phyloP scores from a whole-genome alignment of 768 basidiomycete species.

The Tylopilus plumbeoviolaceoides region DNA sequence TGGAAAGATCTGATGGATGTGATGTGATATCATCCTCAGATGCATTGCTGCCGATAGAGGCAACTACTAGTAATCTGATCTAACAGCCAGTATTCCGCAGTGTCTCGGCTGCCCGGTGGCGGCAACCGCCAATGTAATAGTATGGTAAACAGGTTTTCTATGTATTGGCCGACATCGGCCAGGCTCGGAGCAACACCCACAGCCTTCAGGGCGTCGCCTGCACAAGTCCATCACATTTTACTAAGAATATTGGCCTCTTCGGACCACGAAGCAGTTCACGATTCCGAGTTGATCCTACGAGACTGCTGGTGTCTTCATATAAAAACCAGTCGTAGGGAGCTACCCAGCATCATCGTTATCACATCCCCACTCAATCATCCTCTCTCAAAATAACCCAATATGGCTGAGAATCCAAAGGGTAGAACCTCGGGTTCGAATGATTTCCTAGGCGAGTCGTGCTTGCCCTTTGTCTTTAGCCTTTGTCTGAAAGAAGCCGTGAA shows the following conservation, averaged over 20 bases:
- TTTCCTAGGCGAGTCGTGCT: constrained; percentile 16
- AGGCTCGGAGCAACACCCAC: constrained; percentile 3
- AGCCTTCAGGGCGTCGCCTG: not conserved
- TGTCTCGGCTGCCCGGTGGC: not conserved
- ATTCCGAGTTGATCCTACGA: constrained; percentile 17
- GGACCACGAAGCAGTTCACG: not conserved
- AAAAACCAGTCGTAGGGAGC: not conserved
- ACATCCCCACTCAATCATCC: constrained; percentile 20
- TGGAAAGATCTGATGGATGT: too few species aligned
- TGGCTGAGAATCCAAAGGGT: constrained; percentile 6
- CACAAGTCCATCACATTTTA: not conserved
- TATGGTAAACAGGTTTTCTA: not conserved
- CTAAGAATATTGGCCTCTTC: not conserved
- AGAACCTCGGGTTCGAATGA: constrained; percentile 4
- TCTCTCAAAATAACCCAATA: not conserved
- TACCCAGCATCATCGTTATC: not conserved
- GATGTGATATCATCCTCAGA: too few species aligned
- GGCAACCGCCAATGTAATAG: not conserved
- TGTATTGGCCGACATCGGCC: constrained; percentile 2
- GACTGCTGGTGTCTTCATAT: not conserved
- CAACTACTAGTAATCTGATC: too few species aligned
- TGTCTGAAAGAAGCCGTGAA: constrained; percentile 11
- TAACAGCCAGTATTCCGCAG: too few species aligned
- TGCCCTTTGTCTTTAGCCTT: not conserved
- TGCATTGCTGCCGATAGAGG: too few species aligned